phyloP scores from a whole-genome alignment of 192 early-diverging fungal genomes.

The Backusella psychrophila region DNA sequence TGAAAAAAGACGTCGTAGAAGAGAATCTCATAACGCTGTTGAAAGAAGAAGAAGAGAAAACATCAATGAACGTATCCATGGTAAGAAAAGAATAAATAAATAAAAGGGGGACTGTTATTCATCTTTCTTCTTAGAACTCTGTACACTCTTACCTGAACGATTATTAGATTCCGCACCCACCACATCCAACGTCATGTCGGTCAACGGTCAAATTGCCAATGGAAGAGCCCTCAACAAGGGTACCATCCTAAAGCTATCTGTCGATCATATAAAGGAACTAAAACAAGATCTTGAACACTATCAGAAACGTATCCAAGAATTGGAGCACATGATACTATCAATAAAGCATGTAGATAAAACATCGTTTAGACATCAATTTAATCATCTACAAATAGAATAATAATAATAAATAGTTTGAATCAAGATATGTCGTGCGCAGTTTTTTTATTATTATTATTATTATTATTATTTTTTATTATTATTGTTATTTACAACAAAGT shows the following conservation, averaged over 20 bases:
- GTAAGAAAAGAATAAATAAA: not conserved
- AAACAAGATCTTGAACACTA: conserved; percentile 22
- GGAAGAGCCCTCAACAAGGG: conserved; percentile 36
- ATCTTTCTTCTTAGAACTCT: conserved; percentile 19
- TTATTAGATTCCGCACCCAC: conserved; percentile 30
- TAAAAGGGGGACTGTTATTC: not conserved
- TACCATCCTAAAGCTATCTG: conserved; percentile 31
- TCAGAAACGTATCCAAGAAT: conserved; percentile 20
- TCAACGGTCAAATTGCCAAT: conserved; percentile 2
- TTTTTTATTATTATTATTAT: not conserved
- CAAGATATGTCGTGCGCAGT: not conserved
- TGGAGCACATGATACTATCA: conserved; percentile 27
- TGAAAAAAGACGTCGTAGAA: conserved; percentile 29
- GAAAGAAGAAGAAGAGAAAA: conserved; percentile 30
- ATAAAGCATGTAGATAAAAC: not conserved
- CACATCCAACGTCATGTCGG: conserved; percentile 27
- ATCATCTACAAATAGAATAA: conserved; percentile 8
- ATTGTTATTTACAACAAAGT: not conserved
- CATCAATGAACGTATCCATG: conserved; percentile 26
- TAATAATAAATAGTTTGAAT: not conserved
- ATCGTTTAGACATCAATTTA: conserved; percentile 12
- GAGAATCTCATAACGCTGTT: conserved; percentile 30
- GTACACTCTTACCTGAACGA: conserved; percentile 27
- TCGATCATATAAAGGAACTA: conserved; percentile 37
- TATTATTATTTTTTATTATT: not conserved